These are phyloP conservation scores for Mycena filopes DNA, from an alignment of 768 basidiomycete genomes.

Conservation along the genomic window DNA sequence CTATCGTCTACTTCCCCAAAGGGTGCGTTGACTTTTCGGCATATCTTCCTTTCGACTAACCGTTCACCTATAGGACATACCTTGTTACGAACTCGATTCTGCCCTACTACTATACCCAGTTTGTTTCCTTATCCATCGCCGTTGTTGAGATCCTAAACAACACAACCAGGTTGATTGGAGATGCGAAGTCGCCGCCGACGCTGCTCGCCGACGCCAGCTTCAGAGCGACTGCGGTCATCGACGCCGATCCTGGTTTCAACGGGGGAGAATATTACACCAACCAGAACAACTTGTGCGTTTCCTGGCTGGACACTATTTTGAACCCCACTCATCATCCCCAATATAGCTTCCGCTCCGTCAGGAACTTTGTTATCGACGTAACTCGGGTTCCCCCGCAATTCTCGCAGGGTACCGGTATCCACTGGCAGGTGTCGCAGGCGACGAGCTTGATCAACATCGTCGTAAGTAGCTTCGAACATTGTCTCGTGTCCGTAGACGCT, in stretches of 20 bases:
- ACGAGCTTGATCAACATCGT: constrained; percentile 80
- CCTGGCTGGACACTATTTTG: not conserved
- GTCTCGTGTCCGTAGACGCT: too few relatives aligned
- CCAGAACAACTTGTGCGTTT: constrained; percentile 72
- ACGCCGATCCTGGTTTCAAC: constrained; percentile 78
- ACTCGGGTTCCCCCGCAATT: constrained; percentile 63
- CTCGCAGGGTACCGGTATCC: constrained; percentile 71
- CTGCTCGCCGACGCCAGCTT: constrained; percentile 72
- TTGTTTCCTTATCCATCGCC: not conserved
- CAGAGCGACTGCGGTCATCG: constrained; percentile 78
- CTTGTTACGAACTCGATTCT: constrained; percentile 73
- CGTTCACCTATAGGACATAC: constrained; percentile 60
- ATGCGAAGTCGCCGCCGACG: constrained; percentile 74
- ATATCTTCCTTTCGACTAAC: not conserved
- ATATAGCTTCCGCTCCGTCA: constrained; percentile 72
- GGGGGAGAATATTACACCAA: constrained; percentile 64
- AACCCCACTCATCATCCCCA: not conserved
- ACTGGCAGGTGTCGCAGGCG: constrained; percentile 86
- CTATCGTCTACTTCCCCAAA: constrained; percentile 78
- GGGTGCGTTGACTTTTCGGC: constrained; percentile 55
- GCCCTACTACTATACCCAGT: constrained; percentile 78
- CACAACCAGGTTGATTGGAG: constrained; percentile 64
- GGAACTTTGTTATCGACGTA: constrained; percentile 81
- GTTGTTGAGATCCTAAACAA: not conserved
- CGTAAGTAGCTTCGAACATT: constrained; percentile 39